Base-by-base conservation (phyloP, 176 grass and related monocot genomes). In the Eragrostis nindensis region DNA sequence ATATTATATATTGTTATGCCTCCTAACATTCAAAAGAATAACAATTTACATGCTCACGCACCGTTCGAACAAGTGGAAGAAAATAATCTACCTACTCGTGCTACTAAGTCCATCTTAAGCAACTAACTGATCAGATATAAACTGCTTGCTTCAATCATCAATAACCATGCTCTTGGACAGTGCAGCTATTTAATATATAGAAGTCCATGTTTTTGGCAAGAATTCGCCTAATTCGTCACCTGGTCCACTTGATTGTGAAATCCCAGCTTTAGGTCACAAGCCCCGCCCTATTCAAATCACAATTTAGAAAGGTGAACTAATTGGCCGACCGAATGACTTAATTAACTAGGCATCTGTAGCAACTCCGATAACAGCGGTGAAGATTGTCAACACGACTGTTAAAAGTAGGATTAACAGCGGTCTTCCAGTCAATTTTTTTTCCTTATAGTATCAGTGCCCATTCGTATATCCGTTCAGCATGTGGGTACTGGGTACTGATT, bases 11-110 rank as follows among this genome's bases (percentile, higher is more conserved):
- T 43, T 45, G 5, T 54, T 45, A 25, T 21, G 10, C 54, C 54
- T 8, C 19, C 36, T 68, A 18, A 18, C 19, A 68, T 84, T 5
- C 29, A 18, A 62, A 7, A 24, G 62, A 46, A n/a, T 11, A 60
- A 21, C 15, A 57, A 16, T 12, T 71, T 6, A 15, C 19, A 30
- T 36, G 26, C 18, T 71, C 26, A 69, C 26, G 25, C 30, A 32
- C 11, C 6, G 24, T 71, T 78, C 66, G 78, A 81, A 75, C 53
- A 43, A 69, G 72, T 70, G 78, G 42, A 21, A 68, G 12, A 70
- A 76, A 77, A 77, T 9, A 77, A 77, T 57, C 11, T 65, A 63
- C 72, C 53, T 71, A 82, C 18, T 77, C 25, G 42, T 71, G 55
- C 64, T 59, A 63, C 24, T 14, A 70, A 50, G 78, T 81, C 30